A percentile compares a stretch with the other conserved stretches of the same genome.
phyloP scores from a whole-genome alignment of 2,329 filamentous ascomycete species.

The Beauveria scarabaeidicola region DNA sequence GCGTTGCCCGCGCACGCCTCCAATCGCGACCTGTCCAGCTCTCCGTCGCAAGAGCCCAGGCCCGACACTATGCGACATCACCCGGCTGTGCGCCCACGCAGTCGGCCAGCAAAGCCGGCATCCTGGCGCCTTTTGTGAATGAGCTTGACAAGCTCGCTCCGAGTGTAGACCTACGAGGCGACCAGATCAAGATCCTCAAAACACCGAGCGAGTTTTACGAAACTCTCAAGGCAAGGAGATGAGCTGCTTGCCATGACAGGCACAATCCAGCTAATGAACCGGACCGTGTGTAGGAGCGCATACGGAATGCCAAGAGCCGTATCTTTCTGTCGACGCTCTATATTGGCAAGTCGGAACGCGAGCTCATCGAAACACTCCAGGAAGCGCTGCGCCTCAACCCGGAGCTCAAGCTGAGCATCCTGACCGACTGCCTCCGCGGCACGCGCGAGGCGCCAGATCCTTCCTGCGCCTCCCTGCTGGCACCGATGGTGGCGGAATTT shows the following conservation, averaged over 20 bases:
- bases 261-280: no score
- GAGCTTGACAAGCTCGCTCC: conserved; percentile 86
- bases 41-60: conserved; percentile 26
- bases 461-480: conserved; percentile 82
- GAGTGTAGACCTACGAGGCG: conserved; percentile 77
- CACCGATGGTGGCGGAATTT: conserved; percentile 75
- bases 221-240: conserved; percentile 64
- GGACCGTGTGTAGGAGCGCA: conserved; percentile 53
- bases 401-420: conserved; percentile 70
- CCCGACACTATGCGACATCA: conserved; percentile 34
- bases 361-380: conserved; percentile 72
- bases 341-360: conserved; percentile 86
- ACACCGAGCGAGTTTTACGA: conserved; percentile 87
- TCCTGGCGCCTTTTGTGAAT: conserved; percentile 46
- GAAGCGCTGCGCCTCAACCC: conserved; percentile 67
- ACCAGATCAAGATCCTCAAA: conserved; percentile 69
- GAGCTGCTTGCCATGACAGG: no score
- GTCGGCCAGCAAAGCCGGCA: conserved; percentile 24
- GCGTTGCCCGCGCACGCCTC: conserved; percentile 19
- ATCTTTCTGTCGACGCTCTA: conserved; percentile 96
- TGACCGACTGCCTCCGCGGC: conserved; percentile 85
- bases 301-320: conserved; percentile 64
- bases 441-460: conserved; percentile 81
- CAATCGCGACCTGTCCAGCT: conserved; percentile 22
- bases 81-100: conserved; percentile 14